Conservation (phyloP, 768 basidiomycete species). For the Mycena epipterygia region DNA sequence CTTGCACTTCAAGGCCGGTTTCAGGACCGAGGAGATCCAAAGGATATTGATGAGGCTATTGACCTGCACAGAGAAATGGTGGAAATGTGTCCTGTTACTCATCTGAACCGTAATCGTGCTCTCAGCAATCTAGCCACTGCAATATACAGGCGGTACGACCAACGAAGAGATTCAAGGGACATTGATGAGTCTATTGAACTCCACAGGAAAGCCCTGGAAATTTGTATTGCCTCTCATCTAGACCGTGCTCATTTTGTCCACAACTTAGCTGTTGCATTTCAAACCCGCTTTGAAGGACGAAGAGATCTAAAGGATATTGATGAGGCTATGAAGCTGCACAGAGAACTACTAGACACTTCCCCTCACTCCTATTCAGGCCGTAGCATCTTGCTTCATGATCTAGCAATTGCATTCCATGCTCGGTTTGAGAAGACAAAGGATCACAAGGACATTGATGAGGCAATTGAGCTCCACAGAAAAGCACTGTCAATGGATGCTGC, state of each 20-base stretch:
- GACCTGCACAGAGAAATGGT: conserved; percentile 37
- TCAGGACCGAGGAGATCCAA: conserved; percentile 41
- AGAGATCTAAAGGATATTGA: conserved; percentile 43
- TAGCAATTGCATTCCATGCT: conserved; percentile 1
- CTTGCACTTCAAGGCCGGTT: conserved; percentile 37
- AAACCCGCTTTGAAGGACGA: conserved; percentile 41
- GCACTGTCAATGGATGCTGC: conserved; percentile 27
- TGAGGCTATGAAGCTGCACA: conserved; percentile 38
- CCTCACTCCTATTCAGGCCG: conserved; percentile 34
- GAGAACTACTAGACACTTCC: conserved; percentile 39
- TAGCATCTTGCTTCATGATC: conserved; percentile 1
- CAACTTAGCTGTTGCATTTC: conserved; percentile 29
- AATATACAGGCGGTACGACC: too few species aligned
- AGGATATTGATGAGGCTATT: conserved; percentile 46
- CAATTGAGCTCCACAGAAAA: conserved; percentile 28
- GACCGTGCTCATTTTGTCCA: neutral
- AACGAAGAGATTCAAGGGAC: conserved; percentile 27
- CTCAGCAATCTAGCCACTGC: neutral
- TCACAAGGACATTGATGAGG: conserved; percentile 34
- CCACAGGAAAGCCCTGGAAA: conserved; percentile 38
- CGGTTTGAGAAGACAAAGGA: conserved; percentile 39
- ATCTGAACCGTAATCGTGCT: conserved; percentile 20
- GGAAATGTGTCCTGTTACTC: conserved; percentile 35
- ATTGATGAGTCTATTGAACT: conserved; percentile 44
- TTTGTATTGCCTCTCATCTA: conserved; percentile 33